Evolutionary conservation across 768 basidiomycete species (phyloP).

Genomic region (Suillus discolor): DNA sequence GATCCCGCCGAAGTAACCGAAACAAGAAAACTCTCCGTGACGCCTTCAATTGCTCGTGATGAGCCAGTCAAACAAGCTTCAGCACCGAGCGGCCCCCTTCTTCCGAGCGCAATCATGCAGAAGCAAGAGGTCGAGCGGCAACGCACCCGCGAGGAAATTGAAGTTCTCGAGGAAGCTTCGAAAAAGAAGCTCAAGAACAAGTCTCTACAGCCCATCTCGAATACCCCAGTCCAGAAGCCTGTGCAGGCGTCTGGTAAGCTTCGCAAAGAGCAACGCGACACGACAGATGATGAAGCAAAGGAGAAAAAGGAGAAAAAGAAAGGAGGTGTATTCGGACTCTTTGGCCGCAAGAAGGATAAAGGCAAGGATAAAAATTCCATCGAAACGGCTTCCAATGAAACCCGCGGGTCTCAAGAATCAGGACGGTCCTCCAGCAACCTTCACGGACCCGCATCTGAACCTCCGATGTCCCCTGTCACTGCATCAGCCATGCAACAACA

Average conservation of each 20-base stretch:
- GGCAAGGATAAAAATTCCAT: slow-evolving; percentile 61
- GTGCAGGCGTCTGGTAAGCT: slow-evolving; percentile 34
- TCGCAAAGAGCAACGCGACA: slow-evolving; percentile 46
- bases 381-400: slow-evolving; percentile 53
- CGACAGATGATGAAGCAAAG: slow-evolving; percentile 45
- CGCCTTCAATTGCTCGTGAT: slow-evolving; percentile 75
- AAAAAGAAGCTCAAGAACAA: slow-evolving; percentile 52
- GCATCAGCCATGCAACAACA: slow-evolving; percentile 60
- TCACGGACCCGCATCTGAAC: slow-evolving; percentile 25
- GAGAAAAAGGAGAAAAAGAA: slow-evolving; percentile 66
- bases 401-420: slow-evolving; percentile 64
- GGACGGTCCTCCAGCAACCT: slow-evolving; percentile 51
- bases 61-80: slow-evolving; percentile 31
- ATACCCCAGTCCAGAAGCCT: slow-evolving; percentile 18
- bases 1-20: slow-evolving; percentile 74
- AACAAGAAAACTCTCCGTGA: slow-evolving; percentile 76
- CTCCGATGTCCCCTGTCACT: slow-evolving; percentile 55
- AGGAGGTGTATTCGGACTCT: slow-evolving; percentile 75
- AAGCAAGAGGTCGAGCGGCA: slow-evolving; percentile 57
- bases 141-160: slow-evolving; percentile 52
- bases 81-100: slow-evolving; percentile 28
- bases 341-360: slow-evolving; percentile 78
- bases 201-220: slow-evolving; percentile 33
- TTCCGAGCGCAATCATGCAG: slow-evolving; percentile 43
- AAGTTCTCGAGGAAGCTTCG: slow-evolving; percentile 45